Base-by-base conservation (phyloP, 257 asterid species). In the Voacanga thouarsii region DNA sequence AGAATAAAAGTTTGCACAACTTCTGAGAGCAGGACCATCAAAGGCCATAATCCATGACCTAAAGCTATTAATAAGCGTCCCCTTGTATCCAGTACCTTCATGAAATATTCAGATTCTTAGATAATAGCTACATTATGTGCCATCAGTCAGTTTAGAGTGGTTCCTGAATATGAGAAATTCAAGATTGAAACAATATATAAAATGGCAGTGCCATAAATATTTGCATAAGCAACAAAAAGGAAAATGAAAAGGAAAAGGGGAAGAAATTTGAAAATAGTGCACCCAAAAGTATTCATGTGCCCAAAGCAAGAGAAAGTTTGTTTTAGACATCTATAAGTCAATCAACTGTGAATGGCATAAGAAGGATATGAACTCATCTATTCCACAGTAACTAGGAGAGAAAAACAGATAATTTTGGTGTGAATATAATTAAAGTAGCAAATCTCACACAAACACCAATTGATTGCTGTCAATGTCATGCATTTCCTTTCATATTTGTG, bases 11-110 rank as follows among this genome's bases (percentile, higher is more conserved):
- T 90, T 76, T 90, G 96, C 72, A 90, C 89, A 4, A 90, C 82
- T 81, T 90, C 96, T 3, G 96, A 90, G 69, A 90, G 77, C 50
- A 90, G 92, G 77, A 90, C 96, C 93, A 89, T 83, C 1, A 87
- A 78, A 57, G 96, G 96, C 96, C 96, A 90, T 28, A 89, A 80
- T 72, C 94, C 96, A 70, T 86, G 82, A 67, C 96, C 96, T 86
- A 89, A 80, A 26, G 94, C 93, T 78, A 85, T 88, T 2, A 91
- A 89, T 71, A 90, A 87, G 78, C 81, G 93, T 50, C 90, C 92
- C 10, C 96, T 84, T 53, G 87, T 86, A 80, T 89, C 96, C 87
- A 87, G 44, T 74, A 90, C 92, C 96, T 90, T 85, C 30, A 74
- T 39, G 56, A 59, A 74, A 55, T 16, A 39, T 57, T 30, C 55